These are phyloP conservation scores for Cocos nucifera DNA, from an alignment of 176 grass and related monocot species.

Conservation along the genomic window DNA sequence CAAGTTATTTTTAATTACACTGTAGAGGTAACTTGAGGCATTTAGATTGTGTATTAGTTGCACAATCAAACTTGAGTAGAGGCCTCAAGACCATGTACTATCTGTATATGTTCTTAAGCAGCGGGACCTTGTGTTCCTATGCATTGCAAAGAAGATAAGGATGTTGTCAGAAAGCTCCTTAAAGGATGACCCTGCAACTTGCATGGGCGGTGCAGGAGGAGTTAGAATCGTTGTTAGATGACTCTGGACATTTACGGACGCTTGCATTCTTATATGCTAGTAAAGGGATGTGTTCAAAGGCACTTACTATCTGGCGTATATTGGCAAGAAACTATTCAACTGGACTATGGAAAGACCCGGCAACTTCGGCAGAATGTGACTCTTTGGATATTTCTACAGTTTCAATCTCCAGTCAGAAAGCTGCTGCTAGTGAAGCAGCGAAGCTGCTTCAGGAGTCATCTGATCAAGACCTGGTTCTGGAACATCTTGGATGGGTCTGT, in stretches of 20 bases:
- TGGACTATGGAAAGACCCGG: constrained; percentile 56
- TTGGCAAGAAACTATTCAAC: constrained; percentile 74
- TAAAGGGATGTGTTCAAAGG: constrained; percentile 80
- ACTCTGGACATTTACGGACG: constrained; percentile 72
- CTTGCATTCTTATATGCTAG: constrained; percentile 95
- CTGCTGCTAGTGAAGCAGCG: constrained; percentile 73
- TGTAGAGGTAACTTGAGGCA: constrained; percentile 1
- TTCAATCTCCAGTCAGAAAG: constrained; percentile 43
- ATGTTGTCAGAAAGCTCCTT: constrained; percentile 20
- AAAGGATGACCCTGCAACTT: constrained; percentile 19
- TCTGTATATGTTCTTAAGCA: neutral
- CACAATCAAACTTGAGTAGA: neutral
- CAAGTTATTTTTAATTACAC: neutral
- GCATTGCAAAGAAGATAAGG: constrained; percentile 21
- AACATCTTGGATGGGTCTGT: constrained; percentile 96
- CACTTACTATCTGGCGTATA: constrained; percentile 72
- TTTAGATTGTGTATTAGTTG: neutral
- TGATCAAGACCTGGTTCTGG: constrained; percentile 77
- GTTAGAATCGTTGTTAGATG: constrained; percentile 80
- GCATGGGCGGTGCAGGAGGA: constrained; percentile 63
- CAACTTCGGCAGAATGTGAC: constrained; percentile 25
- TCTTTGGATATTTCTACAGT: constrained; percentile 16
- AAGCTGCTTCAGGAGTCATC: constrained; percentile 77
- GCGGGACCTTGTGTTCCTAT: constrained; percentile 19
- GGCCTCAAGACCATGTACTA: constrained; percentile 8